Evolutionary conservation across 2,329 filamentous ascomycete genomes (phyloP), one percentile per base, ranked within the genome.

Genomic region (Dothideomycetes sp.): DNA sequence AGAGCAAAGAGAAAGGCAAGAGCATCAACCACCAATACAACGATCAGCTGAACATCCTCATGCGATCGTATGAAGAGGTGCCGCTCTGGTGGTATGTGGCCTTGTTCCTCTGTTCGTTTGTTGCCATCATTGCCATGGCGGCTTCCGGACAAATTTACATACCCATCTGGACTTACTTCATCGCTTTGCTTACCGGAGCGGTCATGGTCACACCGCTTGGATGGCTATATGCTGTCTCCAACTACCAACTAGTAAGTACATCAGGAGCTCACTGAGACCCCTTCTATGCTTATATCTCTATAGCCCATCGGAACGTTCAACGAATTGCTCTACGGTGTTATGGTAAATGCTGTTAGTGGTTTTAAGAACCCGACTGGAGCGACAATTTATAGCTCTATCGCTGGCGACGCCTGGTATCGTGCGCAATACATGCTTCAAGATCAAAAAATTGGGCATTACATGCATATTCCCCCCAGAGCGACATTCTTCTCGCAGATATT

Each of bases 371-470:
- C 75, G 1, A 67, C 68, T 5, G 75, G 76, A 2, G 74, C 74
- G 1, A 71, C 70, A 1, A 63, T 70, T 0, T 79, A 78, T 49
- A 70, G 74, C 6, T 60, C 70, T 8, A 76, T 79, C 12, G 73
- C 74, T 1, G 75, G 75, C 10, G 73, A 78, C 39, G 73, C 74
- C 2, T 79, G 75, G 75, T 77, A 76, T 43, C 58, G 71, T 12
- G 71, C 71, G 0, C 71, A 74, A 47, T 64, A 68, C 16, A 74
- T 76, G 63, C 60, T 78, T 1, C 74, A 79, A 49, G 76, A 80
- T 50, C 71, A 74, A 52, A 76, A 78, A 51, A 76, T 79, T n/a
- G 75, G 74, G 0, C 74, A 78, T 48, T 79, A 78, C 48, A 75
- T 76, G 68, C 73, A 79, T 39, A 64, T 79, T 0, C 72, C 74